Evolutionary conservation across 1,139 yeast genomes (phyloP), one percentile per base, ranked within the genome.

Genomic region (Yamadazyma blattariae): DNA sequence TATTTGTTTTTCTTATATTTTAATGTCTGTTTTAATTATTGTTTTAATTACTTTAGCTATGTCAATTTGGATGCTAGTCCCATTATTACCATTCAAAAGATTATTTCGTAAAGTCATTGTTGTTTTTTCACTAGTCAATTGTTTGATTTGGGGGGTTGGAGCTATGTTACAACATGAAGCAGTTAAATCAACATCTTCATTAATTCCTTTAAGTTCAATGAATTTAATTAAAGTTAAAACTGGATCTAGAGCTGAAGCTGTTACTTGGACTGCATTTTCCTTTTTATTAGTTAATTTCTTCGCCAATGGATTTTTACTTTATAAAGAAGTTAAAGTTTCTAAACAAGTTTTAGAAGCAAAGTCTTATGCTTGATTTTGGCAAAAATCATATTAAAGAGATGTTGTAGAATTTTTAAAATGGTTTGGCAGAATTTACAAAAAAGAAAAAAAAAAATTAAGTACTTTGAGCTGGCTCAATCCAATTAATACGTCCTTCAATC

Each of bases 151-250:
- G 85, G 85, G 86, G 0, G 57, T 81, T 30, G 88, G 88, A 0
- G 70, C 87, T 2, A 79, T 82, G 74, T 71, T 87, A 64, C 73
- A 74, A 34, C 81, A 79, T 44, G 80, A 81, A 32, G 85, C 85
- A 0, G 67, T 71, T 0, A 62, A 61, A 28, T 63, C 83, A 0
- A 68, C 76, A 3, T 47, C 54, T 3, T 48, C 54, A 6, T 51
- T 80, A 32, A 68, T 79, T 1, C 64, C 68, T 2, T 57, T 64
- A 1, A 69, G 86, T 3, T 78, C 86, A 24, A 64, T 79, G 68
- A 56, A 67, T 0, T 63, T 77, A 4, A 51, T 82, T 0, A 35
- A 48, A 6, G 77, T 74, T 0, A 47, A 52, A 5, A 51, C 54
- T 5, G 92, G 92, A 2, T 47, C 41, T 1, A 64, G 82, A 36